phyloP scores from a whole-genome alignment of 306 rosid species.

The Rosa multiflora region DNA sequence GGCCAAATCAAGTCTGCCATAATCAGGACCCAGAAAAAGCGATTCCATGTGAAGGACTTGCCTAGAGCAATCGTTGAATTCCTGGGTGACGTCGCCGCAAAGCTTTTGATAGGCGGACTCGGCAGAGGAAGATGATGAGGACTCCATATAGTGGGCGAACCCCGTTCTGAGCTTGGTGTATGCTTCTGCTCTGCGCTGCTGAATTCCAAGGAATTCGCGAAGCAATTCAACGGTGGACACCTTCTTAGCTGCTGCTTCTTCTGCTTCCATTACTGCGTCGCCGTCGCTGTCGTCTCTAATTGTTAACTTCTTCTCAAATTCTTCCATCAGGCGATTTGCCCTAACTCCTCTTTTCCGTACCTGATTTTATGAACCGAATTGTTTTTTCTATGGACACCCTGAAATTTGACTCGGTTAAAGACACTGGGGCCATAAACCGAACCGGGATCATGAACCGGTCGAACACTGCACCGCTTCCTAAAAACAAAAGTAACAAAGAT shows the following conservation, averaged over 20 bases:
- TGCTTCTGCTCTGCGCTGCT: slow-evolving; percentile 78
- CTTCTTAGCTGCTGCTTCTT: neutral
- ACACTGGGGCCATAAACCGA: too few species aligned
- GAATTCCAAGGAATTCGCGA: slow-evolving; percentile 57
- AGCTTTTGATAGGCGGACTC: slow-evolving; percentile 69
- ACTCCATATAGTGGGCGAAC: slow-evolving; percentile 44
- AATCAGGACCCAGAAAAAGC: slow-evolving; percentile 49
- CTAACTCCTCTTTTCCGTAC: neutral
- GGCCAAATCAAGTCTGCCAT: slow-evolving; percentile 68
- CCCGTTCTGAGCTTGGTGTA: slow-evolving; percentile 64
- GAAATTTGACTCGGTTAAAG: too few species aligned
- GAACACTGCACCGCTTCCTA: too few species aligned
- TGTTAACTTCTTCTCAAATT: slow-evolving; percentile 62
- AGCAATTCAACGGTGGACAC: slow-evolving; percentile 41
- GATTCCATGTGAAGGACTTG: slow-evolving; percentile 75
- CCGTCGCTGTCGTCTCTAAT: slow-evolving; percentile 30
- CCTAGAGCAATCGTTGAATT: slow-evolving; percentile 83
- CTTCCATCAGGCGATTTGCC: slow-evolving; percentile 37
- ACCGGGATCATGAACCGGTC: too few species aligned
- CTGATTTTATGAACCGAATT: too few species aligned
- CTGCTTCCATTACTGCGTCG: slow-evolving; percentile 31
- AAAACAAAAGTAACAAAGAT: too few species aligned
- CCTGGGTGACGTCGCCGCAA: slow-evolving; percentile 73
- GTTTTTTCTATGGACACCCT: too few species aligned
- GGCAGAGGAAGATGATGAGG: slow-evolving; percentile 23